These are phyloP conservation scores for Cicer cuneatum DNA, from an alignment of 306 rosid species.

Conservation along the genomic window DNA sequence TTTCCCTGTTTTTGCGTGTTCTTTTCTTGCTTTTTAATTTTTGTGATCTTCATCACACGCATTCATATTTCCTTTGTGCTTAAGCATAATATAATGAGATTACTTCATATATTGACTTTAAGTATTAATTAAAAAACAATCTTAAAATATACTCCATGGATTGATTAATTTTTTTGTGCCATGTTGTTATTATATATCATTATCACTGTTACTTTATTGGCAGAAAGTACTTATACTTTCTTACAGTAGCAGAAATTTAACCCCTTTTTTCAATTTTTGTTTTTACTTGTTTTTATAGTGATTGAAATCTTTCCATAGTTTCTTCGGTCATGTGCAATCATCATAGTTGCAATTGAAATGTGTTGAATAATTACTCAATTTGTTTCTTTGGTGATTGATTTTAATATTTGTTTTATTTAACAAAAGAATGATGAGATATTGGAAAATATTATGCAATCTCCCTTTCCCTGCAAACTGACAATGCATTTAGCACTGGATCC, in stretches of 20 bases:
- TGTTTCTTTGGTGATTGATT: neutral
- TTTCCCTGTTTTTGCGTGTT: neutral
- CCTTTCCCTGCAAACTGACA: neutral
- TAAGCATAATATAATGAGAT: conserved; percentile 9
- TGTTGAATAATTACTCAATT: neutral
- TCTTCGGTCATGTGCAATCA: neutral
- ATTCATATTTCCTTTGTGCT: conserved; percentile 5
- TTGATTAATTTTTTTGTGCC: neutral
- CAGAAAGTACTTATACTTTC: conserved; percentile 4
- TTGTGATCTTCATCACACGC: conserved; percentile 2
- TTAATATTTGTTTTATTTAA: neutral
- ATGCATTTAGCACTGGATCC: neutral
- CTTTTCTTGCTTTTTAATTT: neutral
- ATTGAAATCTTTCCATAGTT: conserved; percentile 15
- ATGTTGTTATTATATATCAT: neutral
- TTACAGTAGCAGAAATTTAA: neutral
- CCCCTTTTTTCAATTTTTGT: neutral
- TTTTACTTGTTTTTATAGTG: conserved; percentile 8
- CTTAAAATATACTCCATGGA: neutral
- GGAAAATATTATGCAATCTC: neutral
- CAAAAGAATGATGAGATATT: conserved; percentile 11
- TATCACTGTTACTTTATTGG: neutral
- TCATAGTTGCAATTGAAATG: neutral
- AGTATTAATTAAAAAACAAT: neutral
- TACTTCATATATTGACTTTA: conserved; percentile 3